phyloP scores from a whole-genome alignment of 2,329 filamentous ascomycete genomes.

The Exophiala phaeomuriformis region DNA sequence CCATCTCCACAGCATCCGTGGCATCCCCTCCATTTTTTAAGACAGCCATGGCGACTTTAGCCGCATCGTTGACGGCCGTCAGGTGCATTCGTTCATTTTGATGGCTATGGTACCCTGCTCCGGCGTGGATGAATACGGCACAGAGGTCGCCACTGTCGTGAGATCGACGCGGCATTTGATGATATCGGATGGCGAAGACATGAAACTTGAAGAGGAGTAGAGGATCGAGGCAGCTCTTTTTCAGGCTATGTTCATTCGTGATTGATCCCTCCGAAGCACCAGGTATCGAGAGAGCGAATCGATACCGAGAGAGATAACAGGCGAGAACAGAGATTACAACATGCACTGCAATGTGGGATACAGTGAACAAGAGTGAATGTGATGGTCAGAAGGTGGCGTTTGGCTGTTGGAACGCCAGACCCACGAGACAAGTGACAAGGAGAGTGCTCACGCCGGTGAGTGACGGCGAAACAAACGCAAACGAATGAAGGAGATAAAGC shows the following conservation, averaged over 20 bases:
- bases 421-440: neutral
- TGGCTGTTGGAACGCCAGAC: neutral
- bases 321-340: neutral
- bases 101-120: slow-evolving; percentile 85
- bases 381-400: neutral
- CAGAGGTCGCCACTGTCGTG: slow-evolving; percentile 45
- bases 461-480: neutral
- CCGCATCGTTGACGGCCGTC: slow-evolving; percentile 77
- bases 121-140: slow-evolving; percentile 91
- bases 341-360: neutral
- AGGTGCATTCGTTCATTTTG: slow-evolving; percentile 81
- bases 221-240: neutral
- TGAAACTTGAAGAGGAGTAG: neutral
- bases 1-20: slow-evolving; percentile 81
- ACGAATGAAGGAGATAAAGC: neutral
- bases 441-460: neutral
- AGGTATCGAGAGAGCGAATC: too few relatives aligned
- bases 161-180: slow-evolving; percentile 32
- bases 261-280: too few relatives aligned
- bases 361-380: neutral
- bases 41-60: slow-evolving; percentile 73
- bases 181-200: slow-evolving; percentile 4
- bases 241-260: neutral
- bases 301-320: too few relatives aligned
- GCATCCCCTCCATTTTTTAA: slow-evolving; percentile 71